phyloP scores from a whole-genome alignment of 2,329 filamentous ascomycete genomes.

The Cyanodermella asteris region DNA sequence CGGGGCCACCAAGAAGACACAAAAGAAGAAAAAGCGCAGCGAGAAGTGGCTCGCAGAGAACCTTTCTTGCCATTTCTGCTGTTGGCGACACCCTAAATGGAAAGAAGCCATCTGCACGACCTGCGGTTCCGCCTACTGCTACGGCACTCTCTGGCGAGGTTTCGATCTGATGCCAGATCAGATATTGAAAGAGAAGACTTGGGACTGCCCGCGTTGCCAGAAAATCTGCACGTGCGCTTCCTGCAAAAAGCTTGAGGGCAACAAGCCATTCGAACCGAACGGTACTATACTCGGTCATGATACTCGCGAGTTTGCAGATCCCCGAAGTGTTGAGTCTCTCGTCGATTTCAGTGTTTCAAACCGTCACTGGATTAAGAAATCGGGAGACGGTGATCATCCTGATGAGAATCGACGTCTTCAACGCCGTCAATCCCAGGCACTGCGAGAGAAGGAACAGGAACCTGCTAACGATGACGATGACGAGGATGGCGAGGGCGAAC shows the following conservation, averaged over 20 bases:
- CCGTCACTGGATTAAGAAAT: conserved; percentile 53
- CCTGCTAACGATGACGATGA: conserved; percentile 23
- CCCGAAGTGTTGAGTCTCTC: conserved; percentile 69
- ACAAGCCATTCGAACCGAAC: conserved; percentile 63
- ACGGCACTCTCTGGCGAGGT: conserved; percentile 74
- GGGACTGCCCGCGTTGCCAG: conserved; percentile 74
- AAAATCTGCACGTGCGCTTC: conserved; percentile 70
- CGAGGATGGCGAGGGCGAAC: conserved; percentile 22
- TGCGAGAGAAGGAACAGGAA: conserved; percentile 26
- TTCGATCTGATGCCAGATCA: conserved; percentile 76
- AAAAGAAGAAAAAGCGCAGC: conserved; percentile 31
- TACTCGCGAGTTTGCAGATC: conserved; percentile 73
- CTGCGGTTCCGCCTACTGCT: conserved; percentile 67
- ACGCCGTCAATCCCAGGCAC: conserved; percentile 30
- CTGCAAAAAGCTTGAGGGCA: conserved; percentile 48
- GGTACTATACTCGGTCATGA: conserved; percentile 78
- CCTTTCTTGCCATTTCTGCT: conserved; percentile 60
- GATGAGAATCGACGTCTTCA: conserved; percentile 24
- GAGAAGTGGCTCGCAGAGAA: conserved; percentile 28
- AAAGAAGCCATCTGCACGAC: conserved; percentile 62
- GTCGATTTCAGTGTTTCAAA: conserved; percentile 87
- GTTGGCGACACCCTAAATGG: conserved; percentile 58
- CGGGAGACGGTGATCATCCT: conserved; percentile 25
- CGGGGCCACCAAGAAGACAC: conserved; percentile 38
- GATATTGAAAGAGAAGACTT: conserved; percentile 58